A percentile compares a stretch with the other conserved stretches of the same genome.
Conservation (phyloP, 768 basidiomycete genomes). For the Lactarius deliciosus region DNA sequence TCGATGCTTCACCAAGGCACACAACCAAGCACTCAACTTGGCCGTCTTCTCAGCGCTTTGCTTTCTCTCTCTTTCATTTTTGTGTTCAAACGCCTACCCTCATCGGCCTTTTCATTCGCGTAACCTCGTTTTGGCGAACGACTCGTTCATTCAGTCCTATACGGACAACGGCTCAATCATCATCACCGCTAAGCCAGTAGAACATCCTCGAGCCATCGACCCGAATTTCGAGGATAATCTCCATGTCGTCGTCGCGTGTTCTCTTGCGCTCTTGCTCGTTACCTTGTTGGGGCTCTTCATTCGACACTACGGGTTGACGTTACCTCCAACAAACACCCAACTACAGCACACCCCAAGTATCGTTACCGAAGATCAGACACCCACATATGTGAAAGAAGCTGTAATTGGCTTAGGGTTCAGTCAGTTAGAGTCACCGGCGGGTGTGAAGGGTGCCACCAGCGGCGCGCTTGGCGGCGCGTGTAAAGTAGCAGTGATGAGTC, state of each 20-base stretch:
- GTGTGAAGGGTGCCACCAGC: slow-evolving; percentile 5
- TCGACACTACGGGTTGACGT: slow-evolving; percentile 21
- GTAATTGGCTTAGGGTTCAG: background rate
- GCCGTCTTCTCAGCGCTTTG: slow-evolving; percentile 1
- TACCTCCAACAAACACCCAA: background rate
- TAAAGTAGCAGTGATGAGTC: slow-evolving; percentile 9
- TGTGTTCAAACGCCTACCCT: background rate
- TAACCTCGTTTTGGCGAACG: background rate
- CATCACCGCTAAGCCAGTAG: slow-evolving; percentile 19
- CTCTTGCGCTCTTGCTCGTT: slow-evolving; percentile 20
- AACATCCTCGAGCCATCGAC: background rate
- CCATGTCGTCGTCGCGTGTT: slow-evolving; percentile 25
- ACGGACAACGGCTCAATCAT: background rate
- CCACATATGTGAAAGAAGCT: background rate
- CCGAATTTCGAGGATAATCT: slow-evolving; percentile 15
- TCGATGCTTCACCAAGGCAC: slow-evolving; percentile 1
- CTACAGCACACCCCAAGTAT: background rate
- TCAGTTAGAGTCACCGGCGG: background rate
- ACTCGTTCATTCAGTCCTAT: slow-evolving; percentile 2
- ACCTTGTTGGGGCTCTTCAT: slow-evolving; percentile 19
- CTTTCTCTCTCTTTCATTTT: background rate
- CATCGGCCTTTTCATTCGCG: background rate
- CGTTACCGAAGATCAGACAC: background rate
- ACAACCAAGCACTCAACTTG: background rate
- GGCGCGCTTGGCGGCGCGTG: slow-evolving; percentile 13